phyloP scores from a whole-genome alignment of 805 yeast genomes.

The Hanseniaspora guilliermondii region DNA sequence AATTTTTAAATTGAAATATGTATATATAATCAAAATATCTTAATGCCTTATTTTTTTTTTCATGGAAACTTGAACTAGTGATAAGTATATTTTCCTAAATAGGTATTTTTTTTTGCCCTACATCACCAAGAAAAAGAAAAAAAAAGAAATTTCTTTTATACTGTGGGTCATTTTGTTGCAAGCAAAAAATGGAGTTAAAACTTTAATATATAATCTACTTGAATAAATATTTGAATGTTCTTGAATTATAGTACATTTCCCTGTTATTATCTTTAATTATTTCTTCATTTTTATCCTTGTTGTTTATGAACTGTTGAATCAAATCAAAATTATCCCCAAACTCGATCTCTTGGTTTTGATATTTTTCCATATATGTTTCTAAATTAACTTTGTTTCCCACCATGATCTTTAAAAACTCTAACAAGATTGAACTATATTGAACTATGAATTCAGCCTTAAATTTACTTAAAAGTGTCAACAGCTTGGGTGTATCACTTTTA shows the following conservation, averaged over 20 bases:
- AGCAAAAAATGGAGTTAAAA: background rate
- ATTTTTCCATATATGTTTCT: constrained; percentile 20
- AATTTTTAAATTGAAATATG: no score
- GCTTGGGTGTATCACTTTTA: constrained; percentile 25
- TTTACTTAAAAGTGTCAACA: constrained; percentile 2
- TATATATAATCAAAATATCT: no score
- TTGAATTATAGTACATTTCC: background rate
- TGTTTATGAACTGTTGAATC: constrained; percentile 25
- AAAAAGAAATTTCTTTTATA: background rate
- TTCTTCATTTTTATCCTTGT: constrained; percentile 24
- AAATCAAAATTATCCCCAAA: constrained; percentile 30
- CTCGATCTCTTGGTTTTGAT: constrained; percentile 16
- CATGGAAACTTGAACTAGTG: background rate
- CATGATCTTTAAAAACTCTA: constrained; percentile 26
- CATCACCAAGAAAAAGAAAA: background rate
- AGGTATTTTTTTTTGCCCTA: background rate
- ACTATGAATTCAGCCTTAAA: constrained; percentile 5
- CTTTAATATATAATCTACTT: background rate
- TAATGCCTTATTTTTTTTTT: no score
- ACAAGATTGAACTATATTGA: constrained; percentile 18
- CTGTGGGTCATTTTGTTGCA: no score
- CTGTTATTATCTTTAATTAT: constrained; percentile 20
- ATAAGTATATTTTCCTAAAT: background rate
- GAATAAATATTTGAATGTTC: constrained; percentile 5
- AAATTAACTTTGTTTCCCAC: constrained; percentile 25